These are phyloP conservation scores for Lyophyllum semitale DNA, from an alignment of 768 basidiomycete species.

Conservation along the genomic window DNA sequence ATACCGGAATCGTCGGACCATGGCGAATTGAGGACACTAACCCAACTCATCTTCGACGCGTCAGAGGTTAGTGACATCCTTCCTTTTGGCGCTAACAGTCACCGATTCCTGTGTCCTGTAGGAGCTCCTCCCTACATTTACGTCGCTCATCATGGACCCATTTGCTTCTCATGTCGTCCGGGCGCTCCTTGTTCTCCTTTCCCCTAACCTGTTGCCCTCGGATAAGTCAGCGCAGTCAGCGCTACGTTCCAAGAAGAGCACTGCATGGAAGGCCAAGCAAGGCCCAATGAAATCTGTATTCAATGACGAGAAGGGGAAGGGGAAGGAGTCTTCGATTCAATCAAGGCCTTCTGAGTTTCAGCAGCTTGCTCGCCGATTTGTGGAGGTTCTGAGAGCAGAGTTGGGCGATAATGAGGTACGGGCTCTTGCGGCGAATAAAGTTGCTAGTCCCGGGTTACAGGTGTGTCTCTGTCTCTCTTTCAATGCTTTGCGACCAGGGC, in stretches of 20 bases:
- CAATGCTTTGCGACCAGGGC: slow-evolving; percentile 9
- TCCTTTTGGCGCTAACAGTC: neutral
- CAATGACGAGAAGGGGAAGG: slow-evolving; percentile 41
- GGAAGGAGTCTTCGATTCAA: slow-evolving; percentile 25
- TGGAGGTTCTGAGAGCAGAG: slow-evolving; percentile 52
- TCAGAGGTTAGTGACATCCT: slow-evolving; percentile 53
- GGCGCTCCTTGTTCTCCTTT: slow-evolving; percentile 75
- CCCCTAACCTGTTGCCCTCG: slow-evolving; percentile 51
- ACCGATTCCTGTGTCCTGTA: slow-evolving; percentile 26
- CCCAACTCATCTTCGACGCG: slow-evolving; percentile 61
- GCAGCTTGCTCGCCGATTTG: slow-evolving; percentile 42
- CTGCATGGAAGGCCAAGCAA: slow-evolving; percentile 79
- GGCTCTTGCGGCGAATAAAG: slow-evolving; percentile 73
- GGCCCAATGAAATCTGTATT: slow-evolving; percentile 84
- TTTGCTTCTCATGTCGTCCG: slow-evolving; percentile 93
- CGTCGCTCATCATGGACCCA: slow-evolving; percentile 74
- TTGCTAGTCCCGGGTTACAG: slow-evolving; percentile 76
- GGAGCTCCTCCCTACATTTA: slow-evolving; percentile 71
- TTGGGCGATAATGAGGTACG: slow-evolving; percentile 74
- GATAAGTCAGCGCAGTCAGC: slow-evolving; percentile 37
- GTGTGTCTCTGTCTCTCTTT: slow-evolving; percentile 34
- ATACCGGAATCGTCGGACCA: slow-evolving; percentile 46
- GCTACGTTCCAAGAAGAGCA: slow-evolving; percentile 84
- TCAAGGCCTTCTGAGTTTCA: slow-evolving; percentile 51
- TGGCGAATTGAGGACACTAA: slow-evolving; percentile 71